Evolutionary conservation across 306 rosid species (phyloP).

Genomic region (Cicer pinnatifidum): DNA sequence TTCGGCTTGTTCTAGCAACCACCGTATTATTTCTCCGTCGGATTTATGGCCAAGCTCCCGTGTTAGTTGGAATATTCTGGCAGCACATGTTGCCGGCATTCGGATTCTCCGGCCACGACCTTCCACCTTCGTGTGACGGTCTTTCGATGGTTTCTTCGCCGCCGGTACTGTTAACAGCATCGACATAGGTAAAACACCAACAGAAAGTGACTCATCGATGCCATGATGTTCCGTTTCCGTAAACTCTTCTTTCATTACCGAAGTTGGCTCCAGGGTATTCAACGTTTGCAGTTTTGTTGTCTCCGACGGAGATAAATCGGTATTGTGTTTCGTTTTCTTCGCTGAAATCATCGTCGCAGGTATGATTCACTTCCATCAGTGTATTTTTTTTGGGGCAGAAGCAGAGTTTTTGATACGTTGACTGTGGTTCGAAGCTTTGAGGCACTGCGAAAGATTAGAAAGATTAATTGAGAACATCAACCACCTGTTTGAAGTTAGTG

Average conservation of each 20-base stretch:
- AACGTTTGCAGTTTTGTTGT: conserved; percentile 15
- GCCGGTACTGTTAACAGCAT: conserved; percentile 24
- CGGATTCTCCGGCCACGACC: conserved; percentile 89
- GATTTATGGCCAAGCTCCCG: conserved; percentile 80
- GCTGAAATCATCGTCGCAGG: conserved; percentile 38
- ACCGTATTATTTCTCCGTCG: conserved; percentile 90
- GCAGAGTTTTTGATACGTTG: conserved; percentile 44
- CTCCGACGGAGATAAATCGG: conserved; percentile 40
- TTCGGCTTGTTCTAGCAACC: conserved; percentile 82
- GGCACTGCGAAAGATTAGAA: conserved; percentile 56
- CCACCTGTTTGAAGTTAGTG: too few relatives aligned
- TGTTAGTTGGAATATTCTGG: conserved; percentile 82
- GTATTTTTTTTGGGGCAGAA: conserved; percentile 31
- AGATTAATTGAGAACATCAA: conserved; percentile 45
- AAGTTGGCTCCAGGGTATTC: conserved; percentile 30
- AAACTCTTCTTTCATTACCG: conserved; percentile 61
- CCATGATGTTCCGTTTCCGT: conserved; percentile 49
- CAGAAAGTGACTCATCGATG: conserved; percentile 43
- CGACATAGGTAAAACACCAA: conserved; percentile 44
- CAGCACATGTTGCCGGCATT: conserved; percentile 86
- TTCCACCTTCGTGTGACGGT: conserved; percentile 91
- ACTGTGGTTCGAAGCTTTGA: conserved; percentile 48
- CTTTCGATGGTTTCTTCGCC: conserved; percentile 60
- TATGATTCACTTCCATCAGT: conserved; percentile 51
- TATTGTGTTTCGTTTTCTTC: conserved; percentile 36